Conservation (phyloP, 2,329 filamentous ascomycete species). For the Aspergillus viridinutans region DNA sequence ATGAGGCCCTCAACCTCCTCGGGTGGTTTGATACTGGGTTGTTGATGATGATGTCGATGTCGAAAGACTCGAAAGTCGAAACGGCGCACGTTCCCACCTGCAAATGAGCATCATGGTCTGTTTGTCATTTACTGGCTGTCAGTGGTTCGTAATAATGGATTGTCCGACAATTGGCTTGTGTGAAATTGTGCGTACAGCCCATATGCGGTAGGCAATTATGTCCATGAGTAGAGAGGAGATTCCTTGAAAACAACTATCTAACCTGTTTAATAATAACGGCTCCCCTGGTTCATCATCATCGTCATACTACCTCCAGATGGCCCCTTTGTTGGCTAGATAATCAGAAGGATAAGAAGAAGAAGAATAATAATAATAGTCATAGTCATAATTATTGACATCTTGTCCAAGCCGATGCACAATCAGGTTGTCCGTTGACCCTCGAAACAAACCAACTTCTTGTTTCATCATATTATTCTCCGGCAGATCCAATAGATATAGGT, state of each 20-base stretch:
- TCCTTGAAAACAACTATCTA: no score
- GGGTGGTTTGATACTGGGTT: not conserved
- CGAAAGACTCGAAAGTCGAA: conserved; percentile 5
- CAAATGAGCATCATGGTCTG: not conserved
- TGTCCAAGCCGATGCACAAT: not conserved
- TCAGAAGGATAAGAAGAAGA: not conserved
- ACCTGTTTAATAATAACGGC: no score
- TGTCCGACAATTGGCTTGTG: not conserved
- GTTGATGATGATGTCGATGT: conserved; percentile 3
- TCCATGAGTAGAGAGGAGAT: not conserved
- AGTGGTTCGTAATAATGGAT: not conserved
- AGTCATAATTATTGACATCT: not conserved
- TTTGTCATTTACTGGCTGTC: not conserved
- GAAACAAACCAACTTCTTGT: not conserved
- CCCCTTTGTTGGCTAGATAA: not conserved
- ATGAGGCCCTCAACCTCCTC: not conserved
- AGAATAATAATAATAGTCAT: not conserved
- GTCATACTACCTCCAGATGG: not conserved
- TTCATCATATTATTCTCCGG: not conserved
- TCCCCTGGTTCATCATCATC: not conserved
- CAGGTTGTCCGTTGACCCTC: not conserved
- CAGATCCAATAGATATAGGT: not conserved
- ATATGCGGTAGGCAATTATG: no score
- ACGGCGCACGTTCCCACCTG: conserved; percentile 11
- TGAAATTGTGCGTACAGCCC: no score